These are phyloP conservation scores for Trifolium subterraneum DNA, from an alignment of 306 rosid genomes.

Conservation along the genomic window DNA sequence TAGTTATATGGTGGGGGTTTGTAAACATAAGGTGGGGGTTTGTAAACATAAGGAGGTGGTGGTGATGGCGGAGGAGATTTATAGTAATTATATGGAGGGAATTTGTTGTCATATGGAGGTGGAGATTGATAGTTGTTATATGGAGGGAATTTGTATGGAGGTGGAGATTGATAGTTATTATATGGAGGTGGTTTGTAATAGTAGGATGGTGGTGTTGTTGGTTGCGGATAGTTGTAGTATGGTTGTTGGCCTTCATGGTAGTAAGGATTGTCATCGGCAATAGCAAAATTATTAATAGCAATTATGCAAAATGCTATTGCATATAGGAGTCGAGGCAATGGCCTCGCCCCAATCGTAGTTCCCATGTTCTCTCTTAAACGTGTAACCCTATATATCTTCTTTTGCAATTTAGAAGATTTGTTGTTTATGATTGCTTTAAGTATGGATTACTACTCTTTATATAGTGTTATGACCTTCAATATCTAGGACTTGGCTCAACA, in stretches of 20 bases:
- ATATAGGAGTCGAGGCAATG: slow-evolving; percentile 51
- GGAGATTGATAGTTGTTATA: neutral
- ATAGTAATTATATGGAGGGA: neutral
- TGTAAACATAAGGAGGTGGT: neutral
- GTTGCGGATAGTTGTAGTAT: slow-evolving; percentile 8
- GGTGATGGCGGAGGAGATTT: neutral
- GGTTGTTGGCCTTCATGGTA: slow-evolving; percentile 32
- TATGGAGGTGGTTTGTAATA: neutral
- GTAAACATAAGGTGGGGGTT: slow-evolving; percentile 14
- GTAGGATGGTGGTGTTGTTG: neutral
- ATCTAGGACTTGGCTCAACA: neutral
- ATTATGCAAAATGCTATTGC: slow-evolving; percentile 52
- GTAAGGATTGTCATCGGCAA: slow-evolving; percentile 40
- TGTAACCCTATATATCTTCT: neutral
- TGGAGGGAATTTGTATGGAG: slow-evolving; percentile 28
- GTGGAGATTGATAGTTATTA: slow-evolving; percentile 5
- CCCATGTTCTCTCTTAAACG: slow-evolving; percentile 44
- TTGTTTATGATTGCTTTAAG: slow-evolving; percentile 4
- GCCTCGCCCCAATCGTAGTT: slow-evolving; percentile 41
- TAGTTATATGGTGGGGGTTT: slow-evolving; percentile 25
- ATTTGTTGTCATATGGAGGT: neutral
- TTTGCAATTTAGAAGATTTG: neutral
- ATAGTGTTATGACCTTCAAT: neutral
- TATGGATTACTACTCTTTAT: neutral
- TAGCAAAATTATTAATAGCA: slow-evolving; percentile 36